phyloP scores from a whole-genome alignment of 1,284 basidiomycete species.

The Mycosarcoma mackinlayi region DNA sequence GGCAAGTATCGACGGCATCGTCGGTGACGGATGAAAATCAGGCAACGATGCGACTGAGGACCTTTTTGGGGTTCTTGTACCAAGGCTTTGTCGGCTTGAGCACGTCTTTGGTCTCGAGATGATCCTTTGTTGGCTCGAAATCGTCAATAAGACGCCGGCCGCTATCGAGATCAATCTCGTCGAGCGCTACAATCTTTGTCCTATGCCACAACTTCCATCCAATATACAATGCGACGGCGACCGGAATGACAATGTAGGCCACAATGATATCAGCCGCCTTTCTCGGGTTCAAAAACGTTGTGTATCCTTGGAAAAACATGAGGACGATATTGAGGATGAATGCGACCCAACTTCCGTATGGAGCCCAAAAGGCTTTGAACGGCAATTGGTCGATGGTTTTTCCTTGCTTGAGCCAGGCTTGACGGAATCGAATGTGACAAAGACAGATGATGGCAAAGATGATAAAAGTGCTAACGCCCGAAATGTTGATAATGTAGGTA shows the following conservation, averaged over 20 bases:
- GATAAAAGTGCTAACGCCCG: constrained; percentile 47
- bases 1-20: no score
- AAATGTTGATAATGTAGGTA: constrained; percentile 47
- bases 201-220: constrained; percentile 73
- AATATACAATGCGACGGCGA: constrained; percentile 81
- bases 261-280: constrained; percentile 78
- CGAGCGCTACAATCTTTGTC: constrained; percentile 54
- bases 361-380: constrained; percentile 40
- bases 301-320: constrained; percentile 56
- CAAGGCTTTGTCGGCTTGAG: no score
- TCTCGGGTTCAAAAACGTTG: constrained; percentile 43
- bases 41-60: constrained; percentile 4
- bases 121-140: constrained; percentile 2
- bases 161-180: constrained; percentile 41
- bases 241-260: constrained; percentile 78
- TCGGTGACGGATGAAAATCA: no score
- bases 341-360: constrained; percentile 33
- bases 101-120: no score
- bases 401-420: constrained; percentile 40
- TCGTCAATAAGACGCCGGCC: constrained; percentile 32
- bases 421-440: constrained; percentile 55
- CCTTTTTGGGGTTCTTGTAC: constrained; percentile 32
- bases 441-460: constrained; percentile 49
- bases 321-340: constrained; percentile 43
- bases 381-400: constrained; percentile 41